A percentile compares a stretch with the other conserved stretches of the same genome.
Evolutionary conservation across 208 protist species (phyloP).

Genomic region (Wallacemonas collosoma): DNA sequence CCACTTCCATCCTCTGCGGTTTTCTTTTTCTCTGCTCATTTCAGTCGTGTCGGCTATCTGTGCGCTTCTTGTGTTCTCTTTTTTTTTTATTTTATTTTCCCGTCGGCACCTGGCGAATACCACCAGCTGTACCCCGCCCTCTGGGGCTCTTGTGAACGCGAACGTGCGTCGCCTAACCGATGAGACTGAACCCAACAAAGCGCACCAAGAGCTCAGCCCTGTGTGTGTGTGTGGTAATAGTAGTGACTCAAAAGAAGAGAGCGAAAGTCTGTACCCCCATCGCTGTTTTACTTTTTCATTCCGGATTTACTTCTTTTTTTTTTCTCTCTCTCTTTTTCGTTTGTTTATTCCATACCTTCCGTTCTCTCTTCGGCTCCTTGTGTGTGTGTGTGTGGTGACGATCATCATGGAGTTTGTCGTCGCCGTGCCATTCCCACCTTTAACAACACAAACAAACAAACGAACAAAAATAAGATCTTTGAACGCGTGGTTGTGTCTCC

Average conservation of each 20-base stretch:
- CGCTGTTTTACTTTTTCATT: constrained; percentile 14
- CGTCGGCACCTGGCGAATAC: no score
- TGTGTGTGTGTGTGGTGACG: neutral
- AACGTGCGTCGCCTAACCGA: no score
- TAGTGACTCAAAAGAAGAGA: neutral
- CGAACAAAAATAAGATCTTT: constrained; percentile 9
- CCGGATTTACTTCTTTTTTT: constrained; percentile 17
- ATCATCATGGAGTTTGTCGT: no score
- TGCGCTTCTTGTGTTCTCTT: neutral
- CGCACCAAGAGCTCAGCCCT: no score
- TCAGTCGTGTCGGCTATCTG: neutral
- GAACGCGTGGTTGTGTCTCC: neutral
- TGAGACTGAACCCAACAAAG: no score
- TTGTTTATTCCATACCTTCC: neutral
- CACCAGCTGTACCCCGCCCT: neutral
- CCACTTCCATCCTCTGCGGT: no score
- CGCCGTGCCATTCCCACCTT: neutral
- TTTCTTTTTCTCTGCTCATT: no score
- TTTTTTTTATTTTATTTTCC: neutral
- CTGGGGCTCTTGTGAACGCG: neutral
- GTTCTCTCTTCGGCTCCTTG: neutral
- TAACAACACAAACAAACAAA: constrained; percentile 7
- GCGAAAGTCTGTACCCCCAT: neutral
- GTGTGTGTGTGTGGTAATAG: neutral
- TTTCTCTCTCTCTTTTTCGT: constrained; percentile 26